A percentile compares a stretch with the other conserved stretches of the same genome.
Evolutionary conservation across 164 flowering plant genomes (phyloP).

Genomic region (Sedum album): DNA sequence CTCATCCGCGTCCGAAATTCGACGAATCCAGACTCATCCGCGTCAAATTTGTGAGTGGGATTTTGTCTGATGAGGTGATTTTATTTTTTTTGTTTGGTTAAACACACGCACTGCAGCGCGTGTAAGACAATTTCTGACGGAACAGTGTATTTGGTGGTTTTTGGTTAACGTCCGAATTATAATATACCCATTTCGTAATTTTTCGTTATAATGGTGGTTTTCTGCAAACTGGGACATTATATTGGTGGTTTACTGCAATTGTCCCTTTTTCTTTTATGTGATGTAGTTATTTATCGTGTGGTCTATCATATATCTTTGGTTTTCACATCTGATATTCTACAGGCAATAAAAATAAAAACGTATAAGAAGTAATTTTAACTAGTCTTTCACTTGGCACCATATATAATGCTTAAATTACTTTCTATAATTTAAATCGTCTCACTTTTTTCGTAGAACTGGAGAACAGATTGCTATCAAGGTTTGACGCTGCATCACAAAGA

Average conservation of each 20-base stretch:
- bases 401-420: not conserved
- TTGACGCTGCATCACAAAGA: slow-evolving; percentile 94
- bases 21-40: too few species aligned
- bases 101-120: too few species aligned
- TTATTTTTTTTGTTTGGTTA: too few species aligned
- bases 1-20: too few species aligned
- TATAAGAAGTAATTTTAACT: not conserved
- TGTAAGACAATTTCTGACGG: too few species aligned
- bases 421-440: not conserved
- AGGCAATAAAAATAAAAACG: not conserved
- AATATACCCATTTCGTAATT: too few species aligned
- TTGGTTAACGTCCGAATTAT: too few species aligned
- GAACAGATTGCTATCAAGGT: slow-evolving; percentile 84
- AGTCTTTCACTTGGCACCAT: slow-evolving; percentile 19
- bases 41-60: too few species aligned
- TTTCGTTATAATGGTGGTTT: too few species aligned
- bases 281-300: not conserved
- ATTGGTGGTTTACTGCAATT: not conserved
- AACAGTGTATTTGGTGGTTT: too few species aligned
- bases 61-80: too few species aligned
- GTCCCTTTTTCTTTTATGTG: not conserved
- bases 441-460: slow-evolving; percentile 54
- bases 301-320: not conserved
- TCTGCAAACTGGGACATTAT: too few species aligned
- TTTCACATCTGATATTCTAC: not conserved